Evolutionary conservation across 2,329 filamentous ascomycete genomes (phyloP).

Genomic region (Scytalidium sp.): DNA sequence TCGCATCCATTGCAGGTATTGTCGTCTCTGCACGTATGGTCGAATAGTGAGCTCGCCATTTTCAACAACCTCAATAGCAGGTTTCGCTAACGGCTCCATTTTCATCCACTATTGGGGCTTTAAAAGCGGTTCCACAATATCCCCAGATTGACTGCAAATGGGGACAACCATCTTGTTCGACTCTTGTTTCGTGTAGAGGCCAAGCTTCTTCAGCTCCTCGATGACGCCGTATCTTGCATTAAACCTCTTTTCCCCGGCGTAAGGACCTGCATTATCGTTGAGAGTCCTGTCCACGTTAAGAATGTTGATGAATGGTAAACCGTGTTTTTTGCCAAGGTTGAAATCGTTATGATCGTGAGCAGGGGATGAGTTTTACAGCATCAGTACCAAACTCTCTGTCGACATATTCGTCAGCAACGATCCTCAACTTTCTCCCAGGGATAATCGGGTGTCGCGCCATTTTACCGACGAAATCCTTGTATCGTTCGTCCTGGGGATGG

Average conservation of each 20-base stretch:
- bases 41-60: conserved; percentile 77
- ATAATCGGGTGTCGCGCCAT: conserved; percentile 81
- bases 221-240: conserved; percentile 82
- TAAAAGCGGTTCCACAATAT: conserved; percentile 86
- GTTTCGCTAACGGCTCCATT: conserved; percentile 76
- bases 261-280: conserved; percentile 77
- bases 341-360: conserved; percentile 95
- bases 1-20: conserved; percentile 81
- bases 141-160: conserved; percentile 78
- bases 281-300: conserved; percentile 83
- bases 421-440: conserved; percentile 68
- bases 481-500: conserved; percentile 78
- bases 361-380: conserved; percentile 91
- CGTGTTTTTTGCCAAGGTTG: conserved; percentile 72
- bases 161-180: conserved; percentile 91
- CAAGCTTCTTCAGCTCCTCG: conserved; percentile 75
- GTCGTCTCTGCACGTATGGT: conserved; percentile 76
- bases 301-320: conserved; percentile 87
- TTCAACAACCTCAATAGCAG: conserved; percentile 74
- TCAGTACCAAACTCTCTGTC: conserved; percentile 91
- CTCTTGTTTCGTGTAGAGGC: conserved; percentile 86
- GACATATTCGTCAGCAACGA: conserved; percentile 83
- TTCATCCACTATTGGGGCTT: conserved; percentile 98
- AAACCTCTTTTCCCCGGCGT: conserved; percentile 82
- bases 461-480: conserved; percentile 82